Conservation (phyloP, 2,329 filamentous ascomycete species). For the Aureobasidium musti region DNA sequence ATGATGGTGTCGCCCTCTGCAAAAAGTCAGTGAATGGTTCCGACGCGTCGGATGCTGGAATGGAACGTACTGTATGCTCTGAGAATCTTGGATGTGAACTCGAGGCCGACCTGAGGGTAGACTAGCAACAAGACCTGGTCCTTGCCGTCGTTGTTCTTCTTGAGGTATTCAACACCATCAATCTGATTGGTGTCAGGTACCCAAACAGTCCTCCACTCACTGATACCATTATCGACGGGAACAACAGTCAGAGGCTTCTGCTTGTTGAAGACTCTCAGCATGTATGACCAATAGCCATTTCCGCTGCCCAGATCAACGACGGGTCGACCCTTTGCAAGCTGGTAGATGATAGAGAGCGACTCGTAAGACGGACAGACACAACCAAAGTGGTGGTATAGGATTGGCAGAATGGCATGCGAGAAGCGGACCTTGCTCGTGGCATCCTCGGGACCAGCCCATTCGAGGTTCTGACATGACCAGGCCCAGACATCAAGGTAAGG, state of each 20-base stretch:
- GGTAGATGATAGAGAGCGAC: constrained; percentile 60
- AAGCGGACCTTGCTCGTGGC: constrained; percentile 56
- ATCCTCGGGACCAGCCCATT: constrained; percentile 64
- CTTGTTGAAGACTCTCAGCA: constrained; percentile 62
- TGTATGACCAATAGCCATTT: constrained; percentile 74
- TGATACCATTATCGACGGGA: constrained; percentile 68
- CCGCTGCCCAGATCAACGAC: constrained; percentile 70
- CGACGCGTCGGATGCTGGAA: constrained; percentile 50
- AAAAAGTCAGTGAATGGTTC: background rate
- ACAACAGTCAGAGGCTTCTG: constrained; percentile 48
- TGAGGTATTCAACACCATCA: constrained; percentile 63
- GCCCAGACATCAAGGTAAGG: constrained; percentile 69
- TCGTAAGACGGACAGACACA: constrained; percentile 71
- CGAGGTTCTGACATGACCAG: constrained; percentile 64
- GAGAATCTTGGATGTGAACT: constrained; percentile 66
- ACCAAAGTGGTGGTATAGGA: constrained; percentile 78
- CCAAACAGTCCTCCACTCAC: constrained; percentile 69
- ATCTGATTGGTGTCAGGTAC: constrained; percentile 64
- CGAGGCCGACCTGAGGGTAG: constrained; percentile 68
- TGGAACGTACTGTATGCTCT: constrained; percentile 53
- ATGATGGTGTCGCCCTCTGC: constrained; percentile 61
- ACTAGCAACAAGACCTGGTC: constrained; percentile 67
- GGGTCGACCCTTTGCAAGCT: constrained; percentile 54
- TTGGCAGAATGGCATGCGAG: constrained; percentile 68
- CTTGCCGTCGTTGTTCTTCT: constrained; percentile 51